phyloP scores from a whole-genome alignment of 805 yeast genomes.

The Blastobotrys mokoenaii region DNA sequence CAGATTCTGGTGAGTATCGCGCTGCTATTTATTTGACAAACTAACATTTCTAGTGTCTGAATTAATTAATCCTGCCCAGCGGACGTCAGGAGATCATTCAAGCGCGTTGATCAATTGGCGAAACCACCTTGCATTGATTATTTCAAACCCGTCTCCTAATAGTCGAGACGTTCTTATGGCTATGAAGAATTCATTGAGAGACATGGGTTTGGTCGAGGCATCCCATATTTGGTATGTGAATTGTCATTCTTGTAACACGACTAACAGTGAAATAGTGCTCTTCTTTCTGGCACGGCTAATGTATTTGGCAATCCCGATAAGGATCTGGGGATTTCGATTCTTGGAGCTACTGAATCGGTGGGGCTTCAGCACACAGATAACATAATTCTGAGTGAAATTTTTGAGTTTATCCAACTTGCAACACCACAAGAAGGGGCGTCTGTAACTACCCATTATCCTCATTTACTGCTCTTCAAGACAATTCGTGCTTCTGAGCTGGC shows the following conservation, averaged over 20 bases:
- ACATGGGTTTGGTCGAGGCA: constrained; percentile 32
- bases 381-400: constrained; percentile 55
- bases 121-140: constrained; percentile 22
- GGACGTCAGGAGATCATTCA: neutral
- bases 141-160: constrained; percentile 24
- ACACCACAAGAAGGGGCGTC: constrained; percentile 22
- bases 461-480: constrained; percentile 51
- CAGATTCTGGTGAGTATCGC: constrained; percentile 30
- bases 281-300: constrained; percentile 24
- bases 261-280: constrained; percentile 11
- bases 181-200: constrained; percentile 31
- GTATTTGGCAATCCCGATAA: constrained; percentile 23
- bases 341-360: constrained; percentile 22
- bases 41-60: constrained; percentile 4
- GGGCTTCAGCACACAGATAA: constrained; percentile 40
- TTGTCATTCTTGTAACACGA: neutral
- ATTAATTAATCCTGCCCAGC: constrained; percentile 5
- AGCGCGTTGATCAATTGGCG: constrained; percentile 25
- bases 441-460: constrained; percentile 32
- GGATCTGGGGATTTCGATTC: constrained; percentile 15
- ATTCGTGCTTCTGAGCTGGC: constrained; percentile 61
- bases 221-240: constrained; percentile 31
- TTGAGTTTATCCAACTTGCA: constrained; percentile 46
- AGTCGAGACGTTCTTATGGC: constrained; percentile 24
- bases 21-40: neutral